These are phyloP conservation scores for Polygonum maritimum DNA, from an alignment of 148 eudicot genomes.

Conservation along the genomic window DNA sequence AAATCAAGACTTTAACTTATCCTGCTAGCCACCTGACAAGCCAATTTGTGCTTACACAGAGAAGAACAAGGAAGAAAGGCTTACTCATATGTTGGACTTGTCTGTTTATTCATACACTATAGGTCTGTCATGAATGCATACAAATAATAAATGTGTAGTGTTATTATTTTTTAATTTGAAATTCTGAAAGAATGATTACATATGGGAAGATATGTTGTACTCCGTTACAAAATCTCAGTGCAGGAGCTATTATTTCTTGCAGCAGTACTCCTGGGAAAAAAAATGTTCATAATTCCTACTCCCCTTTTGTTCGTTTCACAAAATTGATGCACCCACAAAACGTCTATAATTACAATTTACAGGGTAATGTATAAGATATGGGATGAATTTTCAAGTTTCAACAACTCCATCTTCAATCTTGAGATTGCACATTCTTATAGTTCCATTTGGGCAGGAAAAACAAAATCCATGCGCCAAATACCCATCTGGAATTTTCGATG, in stretches of 20 bases:
- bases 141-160: not conserved
- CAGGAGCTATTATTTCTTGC: not conserved
- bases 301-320: not conserved
- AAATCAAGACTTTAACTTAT: constrained; percentile 37
- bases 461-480: not conserved
- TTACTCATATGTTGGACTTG: too few species aligned
- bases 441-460: not conserved
- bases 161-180: not conserved
- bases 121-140: too few species aligned
- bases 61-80: too few species aligned
- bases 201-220: not conserved
- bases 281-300: not conserved
- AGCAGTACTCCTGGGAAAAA: not conserved
- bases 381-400: not conserved
- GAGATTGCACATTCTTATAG: not conserved
- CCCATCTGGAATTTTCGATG: not conserved
- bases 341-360: too few species aligned
- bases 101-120: too few species aligned
- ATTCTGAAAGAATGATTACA: not conserved
- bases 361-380: too few species aligned
- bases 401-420: not conserved
- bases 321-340: too few species aligned
- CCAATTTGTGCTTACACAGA: too few species aligned
- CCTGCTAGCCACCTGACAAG: not conserved
- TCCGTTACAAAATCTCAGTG: not conserved